Evolutionary conservation across 108 stramenopile genomes (phyloP), one percentile per base, ranked within the genome.

Genomic region (Fragilaria radians): DNA sequence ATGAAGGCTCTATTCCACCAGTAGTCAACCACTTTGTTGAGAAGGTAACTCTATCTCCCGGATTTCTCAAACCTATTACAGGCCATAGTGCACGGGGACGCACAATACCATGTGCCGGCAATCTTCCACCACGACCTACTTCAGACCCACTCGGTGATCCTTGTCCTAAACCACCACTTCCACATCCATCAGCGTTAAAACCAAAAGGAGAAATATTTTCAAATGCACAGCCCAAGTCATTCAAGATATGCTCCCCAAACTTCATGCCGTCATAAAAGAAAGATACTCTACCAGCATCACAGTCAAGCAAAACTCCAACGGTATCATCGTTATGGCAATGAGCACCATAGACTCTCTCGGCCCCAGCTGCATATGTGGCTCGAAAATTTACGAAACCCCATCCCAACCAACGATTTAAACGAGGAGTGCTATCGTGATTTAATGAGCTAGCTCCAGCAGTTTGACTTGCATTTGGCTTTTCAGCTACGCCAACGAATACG

Each of bases 191-290:
- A 24, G 78, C 93, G 71, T 78, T 87, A 68, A 80, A 97, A 42
- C 82, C 94, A 70, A 82, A 89, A 28, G 90, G 93, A 51, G 84
- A 86, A 11, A 91, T 28, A 65, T 87, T 83, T 62, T 91, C 89
- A 72, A 95, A 96, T 9, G 97, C 97, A 61, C 93, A 93, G 3
- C 98, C 98, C 19, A 98, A 65, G 68, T 97, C 96, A 64, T 85
- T 91, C 55, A 97, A 58, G 32, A 93, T 87, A 57, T 97, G 96
- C 59, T 95, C 94, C 9, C 96, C 96, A 70, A 94, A 97, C 62
- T 95, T 95, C 28, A 95, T 60, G 1, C 96, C 98, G 65, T 98
- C 96, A 60, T 83, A 86, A 68, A 96, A 96, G 74, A 91, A 98
- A 27, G 87, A 77, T 53, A 98, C 42, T 32, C 91, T 72, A 9